phyloP scores from a whole-genome alignment of 192 early-diverging fungal species.

The Rhizoclosmatium sp. region DNA sequence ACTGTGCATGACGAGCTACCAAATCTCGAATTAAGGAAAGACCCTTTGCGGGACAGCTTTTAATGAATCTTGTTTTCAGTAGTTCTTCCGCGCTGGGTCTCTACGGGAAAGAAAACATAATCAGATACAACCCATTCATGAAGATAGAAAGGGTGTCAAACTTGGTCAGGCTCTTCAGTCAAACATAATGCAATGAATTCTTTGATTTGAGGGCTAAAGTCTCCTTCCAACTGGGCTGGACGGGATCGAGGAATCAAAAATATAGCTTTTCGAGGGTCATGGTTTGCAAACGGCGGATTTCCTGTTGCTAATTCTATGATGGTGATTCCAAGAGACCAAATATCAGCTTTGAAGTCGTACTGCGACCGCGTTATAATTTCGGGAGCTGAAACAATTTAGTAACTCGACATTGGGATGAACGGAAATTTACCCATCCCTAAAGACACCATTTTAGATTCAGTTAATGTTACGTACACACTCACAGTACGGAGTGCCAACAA shows the following conservation, averaged over 20 bases:
- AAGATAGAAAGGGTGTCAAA: neutral
- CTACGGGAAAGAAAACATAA: constrained; percentile 42
- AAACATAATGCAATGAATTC: constrained; percentile 91
- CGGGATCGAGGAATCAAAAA: constrained; percentile 85
- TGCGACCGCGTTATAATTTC: constrained; percentile 35
- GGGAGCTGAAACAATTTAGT: neutral
- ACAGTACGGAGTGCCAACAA: constrained; percentile 81
- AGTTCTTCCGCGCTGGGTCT: constrained; percentile 89
- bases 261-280: constrained; percentile 88
- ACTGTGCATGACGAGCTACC: constrained; percentile 67
- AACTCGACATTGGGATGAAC: neutral
- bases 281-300: constrained; percentile 91
- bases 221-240: constrained; percentile 81
- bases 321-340: constrained; percentile 99
- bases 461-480: neutral
- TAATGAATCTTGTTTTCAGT: constrained; percentile 81
- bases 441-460: neutral
- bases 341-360: constrained; percentile 80
- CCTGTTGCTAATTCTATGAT: constrained; percentile 96
- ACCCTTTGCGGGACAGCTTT: constrained; percentile 55
- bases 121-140: neutral
- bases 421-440: constrained; percentile 33
- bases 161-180: constrained; percentile 75
- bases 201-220: constrained; percentile 79
- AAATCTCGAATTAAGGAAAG: constrained; percentile 68